Percentiles rank a stretch among this genome's conserved stretches.
These are phyloP conservation scores for Calonectria hongkongensis DNA, from an alignment of 2,329 filamentous ascomycete genomes.

Conservation along the genomic window DNA sequence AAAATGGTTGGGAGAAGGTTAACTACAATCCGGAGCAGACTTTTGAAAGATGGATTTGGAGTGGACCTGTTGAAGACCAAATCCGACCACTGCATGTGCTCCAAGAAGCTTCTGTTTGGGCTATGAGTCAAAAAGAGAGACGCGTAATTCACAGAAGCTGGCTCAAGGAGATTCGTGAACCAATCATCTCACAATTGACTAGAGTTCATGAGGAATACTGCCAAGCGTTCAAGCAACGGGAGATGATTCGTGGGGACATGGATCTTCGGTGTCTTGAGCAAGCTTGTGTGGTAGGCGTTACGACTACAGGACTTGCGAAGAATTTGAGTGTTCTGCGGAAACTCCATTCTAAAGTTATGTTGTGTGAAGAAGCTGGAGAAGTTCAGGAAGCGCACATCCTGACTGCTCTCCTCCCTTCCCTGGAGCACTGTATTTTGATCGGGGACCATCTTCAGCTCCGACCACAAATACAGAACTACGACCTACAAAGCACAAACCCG, in stretches of 20 bases:
- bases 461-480: constrained; percentile 72
- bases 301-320: constrained; percentile 75
- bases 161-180: background rate
- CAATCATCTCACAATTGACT: background rate
- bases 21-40: background rate
- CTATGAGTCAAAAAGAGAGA: background rate
- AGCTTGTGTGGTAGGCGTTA: constrained; percentile 74
- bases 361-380: constrained; percentile 82
- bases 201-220: background rate
- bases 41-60: background rate
- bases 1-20: background rate
- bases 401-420: constrained; percentile 73
- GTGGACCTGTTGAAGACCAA: background rate
- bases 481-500: constrained; percentile 47
- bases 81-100: background rate
- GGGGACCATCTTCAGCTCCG: constrained; percentile 78
- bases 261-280: constrained; percentile 12
- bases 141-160: background rate
- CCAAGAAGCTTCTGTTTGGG: background rate
- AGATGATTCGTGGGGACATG: constrained; percentile 12
- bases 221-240: background rate
- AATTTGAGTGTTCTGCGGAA: constrained; percentile 69
- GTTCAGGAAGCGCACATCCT: constrained; percentile 79
- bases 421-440: constrained; percentile 78
- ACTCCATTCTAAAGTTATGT: constrained; percentile 72